Conservation (phyloP, 495 filamentous ascomycete species). For the Penicillium psychrofluorescens region DNA sequence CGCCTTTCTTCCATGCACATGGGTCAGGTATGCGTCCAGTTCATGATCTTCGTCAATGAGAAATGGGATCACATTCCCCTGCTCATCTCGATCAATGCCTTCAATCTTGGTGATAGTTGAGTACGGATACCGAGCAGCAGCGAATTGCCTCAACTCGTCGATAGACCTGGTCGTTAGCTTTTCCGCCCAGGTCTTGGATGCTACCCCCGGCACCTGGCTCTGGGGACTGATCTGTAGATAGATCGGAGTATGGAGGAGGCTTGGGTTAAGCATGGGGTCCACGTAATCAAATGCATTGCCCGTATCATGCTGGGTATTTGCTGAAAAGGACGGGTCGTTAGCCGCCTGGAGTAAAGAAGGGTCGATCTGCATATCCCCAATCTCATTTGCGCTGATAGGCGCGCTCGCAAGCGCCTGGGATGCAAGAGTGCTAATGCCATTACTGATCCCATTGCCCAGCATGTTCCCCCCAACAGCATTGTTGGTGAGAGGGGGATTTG, state of each 20-base stretch:
- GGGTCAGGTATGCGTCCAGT: constrained; percentile 59
- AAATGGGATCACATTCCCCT: constrained; percentile 49
- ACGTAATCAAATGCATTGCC: constrained; percentile 29
- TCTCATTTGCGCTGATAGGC: constrained; percentile 31
- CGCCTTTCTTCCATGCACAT: constrained; percentile 56
- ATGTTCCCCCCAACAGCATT: constrained; percentile 16
- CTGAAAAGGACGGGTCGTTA: constrained; percentile 40
- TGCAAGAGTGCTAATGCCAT: constrained; percentile 46
- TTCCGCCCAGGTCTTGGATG: constrained; percentile 53
- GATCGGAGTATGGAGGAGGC: constrained; percentile 39
- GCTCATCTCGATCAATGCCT: constrained; percentile 55
- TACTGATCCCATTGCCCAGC: constrained; percentile 27
- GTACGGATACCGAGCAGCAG: constrained; percentile 48
- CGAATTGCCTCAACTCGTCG: constrained; percentile 46
- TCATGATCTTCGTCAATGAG: constrained; percentile 62
- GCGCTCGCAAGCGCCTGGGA: constrained; percentile 45
- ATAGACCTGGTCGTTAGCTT: constrained; percentile 50
- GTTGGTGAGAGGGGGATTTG: constrained; percentile 15
- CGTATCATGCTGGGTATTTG: constrained; percentile 31
- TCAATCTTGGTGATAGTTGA: constrained; percentile 51
- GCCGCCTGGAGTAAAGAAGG: constrained; percentile 50
- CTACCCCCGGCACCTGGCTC: constrained; percentile 35
- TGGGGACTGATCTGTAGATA: constrained; percentile 58
- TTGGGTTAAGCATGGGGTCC: constrained; percentile 25
- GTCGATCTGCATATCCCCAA: constrained; percentile 59